Evolutionary conservation across 371 early-diverging fungal species (phyloP).

Genomic region (Apophysomyces elegans): DNA sequence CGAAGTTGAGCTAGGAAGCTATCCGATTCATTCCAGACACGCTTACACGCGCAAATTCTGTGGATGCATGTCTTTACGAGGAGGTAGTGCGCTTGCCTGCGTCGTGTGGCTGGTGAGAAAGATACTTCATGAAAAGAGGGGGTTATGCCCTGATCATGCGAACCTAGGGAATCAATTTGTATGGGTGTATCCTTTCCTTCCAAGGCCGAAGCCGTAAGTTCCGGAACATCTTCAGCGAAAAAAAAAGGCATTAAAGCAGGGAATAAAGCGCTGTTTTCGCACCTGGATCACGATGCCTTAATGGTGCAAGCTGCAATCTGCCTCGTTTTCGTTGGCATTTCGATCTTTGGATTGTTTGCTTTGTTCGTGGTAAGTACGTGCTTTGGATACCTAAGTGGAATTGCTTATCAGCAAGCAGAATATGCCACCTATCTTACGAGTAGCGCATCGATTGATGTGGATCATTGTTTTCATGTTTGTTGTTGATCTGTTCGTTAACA

Average conservation of each 20-base stretch:
- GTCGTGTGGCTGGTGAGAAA: conserved; percentile 25
- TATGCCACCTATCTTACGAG: conserved; percentile 13
- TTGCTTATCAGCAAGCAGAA: conserved; percentile 12
- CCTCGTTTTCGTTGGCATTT: conserved; percentile 31
- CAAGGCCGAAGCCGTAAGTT: conserved; percentile 2
- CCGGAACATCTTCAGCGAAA: not conserved
- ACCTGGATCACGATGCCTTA: conserved; percentile 31
- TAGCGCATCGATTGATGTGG: conserved; percentile 28
- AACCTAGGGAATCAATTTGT: conserved; percentile 1
- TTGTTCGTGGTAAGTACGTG: conserved; percentile 27
- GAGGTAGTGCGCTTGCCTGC: conserved; percentile 23
- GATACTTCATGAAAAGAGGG: not conserved
- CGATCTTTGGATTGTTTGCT: conserved; percentile 35
- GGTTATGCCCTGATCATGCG: not conserved
- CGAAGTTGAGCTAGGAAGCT: conserved; percentile 10
- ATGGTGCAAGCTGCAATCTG: conserved; percentile 39
- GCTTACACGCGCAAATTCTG: conserved; percentile 32
- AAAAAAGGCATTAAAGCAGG: not conserved
- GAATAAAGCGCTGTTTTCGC: conserved; percentile 39
- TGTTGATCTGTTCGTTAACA: conserved; percentile 17
- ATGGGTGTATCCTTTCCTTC: conserved; percentile 5
- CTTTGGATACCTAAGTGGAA: not conserved
- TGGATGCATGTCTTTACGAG: conserved; percentile 31
- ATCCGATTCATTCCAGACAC: conserved; percentile 23
- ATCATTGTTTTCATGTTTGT: conserved; percentile 22